A percentile compares a stretch with the other conserved stretches of the same genome.
Conservation (phyloP, 345 rosid species). For the Durio zibethinus region DNA sequence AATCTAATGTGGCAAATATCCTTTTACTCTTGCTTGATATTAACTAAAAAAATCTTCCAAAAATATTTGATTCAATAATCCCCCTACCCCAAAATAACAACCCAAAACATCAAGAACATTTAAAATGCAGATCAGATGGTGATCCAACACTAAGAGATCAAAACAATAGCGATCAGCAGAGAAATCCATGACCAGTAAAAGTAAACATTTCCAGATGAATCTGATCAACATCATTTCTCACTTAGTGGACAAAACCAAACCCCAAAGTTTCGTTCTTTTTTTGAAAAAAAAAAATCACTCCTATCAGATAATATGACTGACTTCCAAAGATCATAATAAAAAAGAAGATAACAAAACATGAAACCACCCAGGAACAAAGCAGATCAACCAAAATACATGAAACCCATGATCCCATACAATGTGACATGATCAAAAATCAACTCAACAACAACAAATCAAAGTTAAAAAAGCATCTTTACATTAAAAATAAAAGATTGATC, state of each 20-base stretch:
- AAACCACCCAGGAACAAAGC: not conserved
- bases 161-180: conserved; percentile 2
- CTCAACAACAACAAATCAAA: not conserved
- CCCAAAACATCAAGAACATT: not conserved
- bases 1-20: not conserved
- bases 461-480: not conserved
- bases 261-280: not conserved
- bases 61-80: not conserved
- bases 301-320: not conserved
- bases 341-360: not conserved
- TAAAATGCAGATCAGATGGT: not conserved
- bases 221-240: not conserved
- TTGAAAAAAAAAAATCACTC: not conserved
- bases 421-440: not conserved
- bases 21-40: not conserved
- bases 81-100: not conserved
- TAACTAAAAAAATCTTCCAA: not conserved
- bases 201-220: not conserved
- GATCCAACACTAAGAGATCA: conserved; percentile 1
- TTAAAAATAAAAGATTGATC: not conserved
- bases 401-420: conserved; percentile 2
- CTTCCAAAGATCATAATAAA: conserved; percentile 5
- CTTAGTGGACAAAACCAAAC: not conserved
- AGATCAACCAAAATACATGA: conserved; percentile 10
- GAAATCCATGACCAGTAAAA: not conserved